Percentiles rank a stretch among this genome's conserved stretches.
phyloP scores from a whole-genome alignment of 2,329 filamentous ascomycete genomes.

The Colletotrichum brevisporum region DNA sequence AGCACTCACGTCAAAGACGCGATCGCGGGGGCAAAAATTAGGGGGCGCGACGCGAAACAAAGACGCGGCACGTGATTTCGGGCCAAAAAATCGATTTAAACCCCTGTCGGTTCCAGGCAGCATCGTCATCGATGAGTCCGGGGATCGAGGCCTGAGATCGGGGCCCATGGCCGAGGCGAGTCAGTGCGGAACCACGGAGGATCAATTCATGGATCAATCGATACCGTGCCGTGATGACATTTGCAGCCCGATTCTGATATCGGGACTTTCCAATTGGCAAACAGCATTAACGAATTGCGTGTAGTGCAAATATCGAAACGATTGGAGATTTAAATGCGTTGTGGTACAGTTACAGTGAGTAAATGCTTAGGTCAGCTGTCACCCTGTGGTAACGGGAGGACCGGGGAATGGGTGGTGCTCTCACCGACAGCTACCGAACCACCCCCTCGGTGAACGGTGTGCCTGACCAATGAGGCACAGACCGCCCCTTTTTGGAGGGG shows the following conservation, averaged over 20 bases:
- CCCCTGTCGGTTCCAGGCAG: slow-evolving; percentile 17
- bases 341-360: no score
- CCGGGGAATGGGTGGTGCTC: no score
- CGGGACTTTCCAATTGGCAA: no score
- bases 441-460: background rate
- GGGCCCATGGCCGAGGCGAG: background rate
- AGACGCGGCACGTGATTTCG: slow-evolving; percentile 50
- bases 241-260: no score
- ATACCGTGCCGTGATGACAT: no score
- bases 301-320: no score
- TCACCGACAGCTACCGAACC: background rate
- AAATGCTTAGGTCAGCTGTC: background rate
- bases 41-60: slow-evolving; percentile 50
- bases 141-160: slow-evolving; percentile 10
- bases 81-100: slow-evolving; percentile 26
- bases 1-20: slow-evolving; percentile 15
- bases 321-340: no score
- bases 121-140: slow-evolving; percentile 21
- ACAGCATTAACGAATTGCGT: no score
- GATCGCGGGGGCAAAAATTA: slow-evolving; percentile 13
- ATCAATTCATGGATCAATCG: background rate
- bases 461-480: slow-evolving; percentile 24
- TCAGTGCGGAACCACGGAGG: background rate
- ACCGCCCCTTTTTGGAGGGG: slow-evolving; percentile 24
- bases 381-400: background rate